These are phyloP conservation scores for Paecilomyces formosus DNA, from an alignment of 2,329 filamentous ascomycete species.

Conservation along the genomic window DNA sequence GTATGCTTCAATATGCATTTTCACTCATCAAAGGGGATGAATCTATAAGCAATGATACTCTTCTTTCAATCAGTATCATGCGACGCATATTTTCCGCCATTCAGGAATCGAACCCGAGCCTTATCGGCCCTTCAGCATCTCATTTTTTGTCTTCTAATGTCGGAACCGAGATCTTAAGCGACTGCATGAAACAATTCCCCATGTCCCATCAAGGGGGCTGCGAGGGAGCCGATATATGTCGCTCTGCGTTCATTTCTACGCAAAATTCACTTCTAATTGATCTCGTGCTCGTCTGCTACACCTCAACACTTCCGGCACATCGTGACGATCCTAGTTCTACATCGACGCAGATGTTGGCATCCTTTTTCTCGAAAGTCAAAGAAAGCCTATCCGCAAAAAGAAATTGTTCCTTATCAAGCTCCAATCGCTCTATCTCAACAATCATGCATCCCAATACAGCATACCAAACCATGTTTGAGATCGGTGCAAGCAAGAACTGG, in stretches of 20 bases:
- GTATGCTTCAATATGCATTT: slow-evolving; percentile 15
- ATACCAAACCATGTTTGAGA: slow-evolving; percentile 5
- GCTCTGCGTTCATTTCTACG: slow-evolving; percentile 6
- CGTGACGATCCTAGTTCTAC: slow-evolving; percentile 1
- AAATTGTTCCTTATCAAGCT: not conserved
- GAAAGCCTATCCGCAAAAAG: not conserved
- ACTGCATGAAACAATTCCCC: slow-evolving; percentile 15
- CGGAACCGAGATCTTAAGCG: not conserved
- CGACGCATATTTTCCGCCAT: not conserved
- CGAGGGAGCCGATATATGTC: slow-evolving; percentile 11
- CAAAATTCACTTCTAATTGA: slow-evolving; percentile 20
- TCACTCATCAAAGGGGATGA: slow-evolving; percentile 11
- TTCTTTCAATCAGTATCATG: slow-evolving; percentile 15
- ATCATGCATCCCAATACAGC: not conserved
- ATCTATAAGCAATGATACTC: not conserved
- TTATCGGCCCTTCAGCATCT: not conserved
- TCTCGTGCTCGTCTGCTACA: slow-evolving; percentile 17
- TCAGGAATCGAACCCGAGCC: not conserved
- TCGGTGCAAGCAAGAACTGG: slow-evolving; percentile 40
- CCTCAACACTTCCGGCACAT: slow-evolving; percentile 8
- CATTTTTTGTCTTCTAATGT: slow-evolving; percentile 5
- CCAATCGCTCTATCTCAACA: not conserved
- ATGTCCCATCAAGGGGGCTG: slow-evolving; percentile 12
- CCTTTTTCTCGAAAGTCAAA: slow-evolving; percentile 13
- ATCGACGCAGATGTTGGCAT: slow-evolving; percentile 8